Base-by-base conservation (phyloP, 345 rosid genomes). In the Erucastrum elatum region DNA sequence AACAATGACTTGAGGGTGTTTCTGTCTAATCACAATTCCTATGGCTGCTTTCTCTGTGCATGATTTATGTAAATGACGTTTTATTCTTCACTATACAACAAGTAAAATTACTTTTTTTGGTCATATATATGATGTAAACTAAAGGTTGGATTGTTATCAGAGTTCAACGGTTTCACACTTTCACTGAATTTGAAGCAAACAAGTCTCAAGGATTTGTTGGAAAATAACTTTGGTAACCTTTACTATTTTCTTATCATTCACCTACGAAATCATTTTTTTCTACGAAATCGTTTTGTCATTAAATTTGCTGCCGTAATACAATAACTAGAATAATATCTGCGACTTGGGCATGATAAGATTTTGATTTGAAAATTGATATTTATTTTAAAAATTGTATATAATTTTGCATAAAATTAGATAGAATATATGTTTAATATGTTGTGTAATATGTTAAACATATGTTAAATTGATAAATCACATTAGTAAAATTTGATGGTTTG, bases 1-100 rank as follows among this genome's bases (percentile, higher is more conserved):
- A 51, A 37, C 79, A 80, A 74, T 69, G 53, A 80, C 75, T 74
- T 74, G 49, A 80, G 83, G 83, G 75, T 69, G 41, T 64, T 69
- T 80, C 53, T 29, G 83, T 75, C 82, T 68, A 35, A 49, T 53
- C 66, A 37, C 5, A n/a, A 15, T 39, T 11, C 17, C 13, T 1
- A 44, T 71, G 21, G 3, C 46, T 39, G 9, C 12, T 39, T 39
- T 39, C 46, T 39, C 5, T 21, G 33, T 4, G 3, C 17, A 16
- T 70, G 11, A 37, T 64, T 35, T 44, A 13, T 12, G 53, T 44
- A 44, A 44, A 39, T 39, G 46, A 39, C 46, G 46, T 39, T 39
- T 39, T 61, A 46, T 61, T 61, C 34, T 60, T 74, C 59, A 8
- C 80, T 33, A 69, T 12, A 13, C 2, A 34, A 67, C 74, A 68